Percentiles rank a stretch among this genome's conserved stretches.
Evolutionary conservation across 2,329 filamentous ascomycete genomes (phyloP).

Genomic region (Didymellaceae sp.): DNA sequence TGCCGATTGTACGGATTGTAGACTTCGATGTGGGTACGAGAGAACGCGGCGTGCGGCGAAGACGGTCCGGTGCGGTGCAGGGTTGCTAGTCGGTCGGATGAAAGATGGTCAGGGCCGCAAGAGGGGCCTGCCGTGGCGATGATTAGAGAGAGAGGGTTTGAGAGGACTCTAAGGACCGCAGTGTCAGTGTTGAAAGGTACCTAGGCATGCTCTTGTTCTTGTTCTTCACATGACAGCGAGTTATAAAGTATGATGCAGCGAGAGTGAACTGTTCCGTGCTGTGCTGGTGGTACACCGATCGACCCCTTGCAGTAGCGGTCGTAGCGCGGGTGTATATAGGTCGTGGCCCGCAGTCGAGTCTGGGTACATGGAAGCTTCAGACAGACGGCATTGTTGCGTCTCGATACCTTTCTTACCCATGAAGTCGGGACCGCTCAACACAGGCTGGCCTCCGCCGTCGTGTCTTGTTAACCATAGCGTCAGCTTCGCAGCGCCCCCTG

Average conservation of each 20-base stretch:
- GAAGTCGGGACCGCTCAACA: no score
- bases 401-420: neutral
- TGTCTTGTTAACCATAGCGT: no score
- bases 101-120: slow-evolving; percentile 6
- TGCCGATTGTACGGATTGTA: neutral
- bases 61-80: slow-evolving; percentile 2
- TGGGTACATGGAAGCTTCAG: neutral
- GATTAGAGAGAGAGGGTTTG: slow-evolving; percentile 7
- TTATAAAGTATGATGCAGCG: no score
- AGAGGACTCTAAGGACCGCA: no score
- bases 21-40: slow-evolving; percentile 6
- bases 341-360: neutral
- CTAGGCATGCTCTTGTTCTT: neutral
- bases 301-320: slow-evolving; percentile 4
- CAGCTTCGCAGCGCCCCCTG: no score
- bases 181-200: slow-evolving; percentile 4
- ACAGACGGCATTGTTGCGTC: neutral
- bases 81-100: neutral
- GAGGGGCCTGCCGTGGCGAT: slow-evolving; percentile 11
- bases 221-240: no score
- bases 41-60: neutral
- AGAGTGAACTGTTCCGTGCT: no score
- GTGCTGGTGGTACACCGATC: neutral
- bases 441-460: no score
- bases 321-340: neutral